phyloP scores from a whole-genome alignment of 1,284 basidiomycete genomes.

The Neonothopanus nambi region DNA sequence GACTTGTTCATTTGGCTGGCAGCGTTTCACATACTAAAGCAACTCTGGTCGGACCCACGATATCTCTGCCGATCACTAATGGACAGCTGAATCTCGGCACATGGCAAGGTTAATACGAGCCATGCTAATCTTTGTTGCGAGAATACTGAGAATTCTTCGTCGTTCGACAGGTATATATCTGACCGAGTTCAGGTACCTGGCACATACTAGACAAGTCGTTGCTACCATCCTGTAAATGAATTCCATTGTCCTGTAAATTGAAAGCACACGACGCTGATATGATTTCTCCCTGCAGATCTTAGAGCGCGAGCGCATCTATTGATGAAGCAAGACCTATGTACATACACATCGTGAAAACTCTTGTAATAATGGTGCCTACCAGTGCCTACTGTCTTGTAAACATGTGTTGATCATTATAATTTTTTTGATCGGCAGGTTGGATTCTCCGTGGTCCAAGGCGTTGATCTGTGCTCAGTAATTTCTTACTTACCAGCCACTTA shows the following conservation, averaged over 20 bases:
- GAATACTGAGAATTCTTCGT: too few species aligned
- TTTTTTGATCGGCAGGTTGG: too few species aligned
- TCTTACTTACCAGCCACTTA: too few species aligned
- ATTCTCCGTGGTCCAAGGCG: too few species aligned
- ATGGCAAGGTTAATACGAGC: slow-evolving; percentile 72
- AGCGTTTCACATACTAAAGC: slow-evolving; percentile 92
- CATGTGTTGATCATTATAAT: too few species aligned
- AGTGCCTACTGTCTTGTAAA: too few species aligned
- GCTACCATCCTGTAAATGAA: slow-evolving; percentile 73
- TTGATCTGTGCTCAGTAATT: too few species aligned
- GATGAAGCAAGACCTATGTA: too few species aligned
- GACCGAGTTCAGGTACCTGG: slow-evolving; percentile 72
- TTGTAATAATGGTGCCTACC: too few species aligned
- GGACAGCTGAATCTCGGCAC: slow-evolving; percentile 84
- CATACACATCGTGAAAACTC: too few species aligned
- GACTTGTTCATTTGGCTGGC: slow-evolving; percentile 4
- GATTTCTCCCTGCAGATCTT: slow-evolving; percentile 10
- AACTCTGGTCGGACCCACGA: slow-evolving; percentile 77
- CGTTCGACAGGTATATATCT: slow-evolving; percentile 71
- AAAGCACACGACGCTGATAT: slow-evolving; percentile 3
- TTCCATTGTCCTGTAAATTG: neutral
- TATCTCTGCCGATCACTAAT: slow-evolving; percentile 85
- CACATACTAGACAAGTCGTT: slow-evolving; percentile 71
- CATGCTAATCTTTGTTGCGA: neutral
- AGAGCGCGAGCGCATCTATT: neutral